Base-by-base conservation (phyloP, 2,329 filamentous ascomycete genomes). In the Verticillium dahliae region DNA sequence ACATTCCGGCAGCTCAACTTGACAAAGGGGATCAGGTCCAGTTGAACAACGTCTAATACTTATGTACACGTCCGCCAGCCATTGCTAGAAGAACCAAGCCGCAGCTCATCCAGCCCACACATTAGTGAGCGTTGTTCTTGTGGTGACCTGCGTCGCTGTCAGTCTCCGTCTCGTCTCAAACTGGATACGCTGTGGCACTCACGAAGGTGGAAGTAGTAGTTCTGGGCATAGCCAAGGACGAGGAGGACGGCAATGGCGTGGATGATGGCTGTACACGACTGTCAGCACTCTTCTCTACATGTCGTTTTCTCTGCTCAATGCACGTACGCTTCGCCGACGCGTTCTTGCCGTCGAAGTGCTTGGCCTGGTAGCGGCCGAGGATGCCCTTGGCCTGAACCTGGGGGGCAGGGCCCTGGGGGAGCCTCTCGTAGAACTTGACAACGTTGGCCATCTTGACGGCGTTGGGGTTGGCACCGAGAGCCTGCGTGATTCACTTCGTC, bases 181-280 rank as follows among this genome's bases (percentile, higher is more conserved):
- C 34, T 13, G 35, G 41, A 55, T 37, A 22, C 33, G 50, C 55
- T 27, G 11, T 22, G 58, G 61, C 61, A 87, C 91, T 80, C 88
- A 99, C 95, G 92, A 74, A 99, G 86, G 82, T 99, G 96, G 91
- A 96, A 98, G 87, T 99, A 98, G 89, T 99, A 99, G 83, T 97
- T 93, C 82, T 98, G 92, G 71, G 90, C 90, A 80, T 99, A 99
- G 73, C 95, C 94, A 70, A 98, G 75, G 68, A 86, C 79, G 68
- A 97, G 80, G 65, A 99, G 81, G 74, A 86, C 82, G 70, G 85
- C 88, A 71, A 99, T 89, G 71, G 87, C 84, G 79, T 99, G 95
- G 71, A 96, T 83, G 74, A 99, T 86, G 67, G 95, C 95, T 99
- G 13, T 33, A 45, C 60, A 63, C 9, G n/a, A 39, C 35, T 59